Evolutionary conservation across 164 flowering plant species (phyloP).

Genomic region (Vitis amurensis): DNA sequence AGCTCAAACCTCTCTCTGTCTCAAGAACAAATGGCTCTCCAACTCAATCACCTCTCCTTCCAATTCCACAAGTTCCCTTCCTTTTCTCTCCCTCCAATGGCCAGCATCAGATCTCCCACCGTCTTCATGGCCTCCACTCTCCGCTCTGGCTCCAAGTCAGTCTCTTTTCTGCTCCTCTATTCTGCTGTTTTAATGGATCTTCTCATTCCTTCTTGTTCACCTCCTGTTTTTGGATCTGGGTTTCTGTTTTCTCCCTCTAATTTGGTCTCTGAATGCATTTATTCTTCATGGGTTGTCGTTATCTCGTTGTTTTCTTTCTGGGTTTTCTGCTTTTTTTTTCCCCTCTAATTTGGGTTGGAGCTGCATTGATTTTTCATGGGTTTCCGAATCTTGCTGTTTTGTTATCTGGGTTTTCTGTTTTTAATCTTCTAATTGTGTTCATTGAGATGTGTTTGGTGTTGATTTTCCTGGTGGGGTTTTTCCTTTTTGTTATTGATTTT

Average conservation of each 20-base stretch:
- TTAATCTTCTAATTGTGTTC: too few relatives aligned
- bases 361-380: too few relatives aligned
- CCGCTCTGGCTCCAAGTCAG: conserved; percentile 47
- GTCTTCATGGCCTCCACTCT: conserved; percentile 67
- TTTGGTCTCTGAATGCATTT: background rate
- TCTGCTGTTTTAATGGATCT: conserved; percentile 3
- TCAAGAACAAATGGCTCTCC: conserved; percentile 47
- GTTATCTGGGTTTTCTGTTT: too few relatives aligned
- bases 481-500: too few relatives aligned
- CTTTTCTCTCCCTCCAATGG: conserved; percentile 34
- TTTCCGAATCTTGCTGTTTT: too few relatives aligned
- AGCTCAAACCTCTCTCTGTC: background rate
- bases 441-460: too few relatives aligned
- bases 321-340: background rate
- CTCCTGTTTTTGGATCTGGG: conserved; percentile 26
- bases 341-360: too few relatives aligned
- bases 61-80: conserved; percentile 41
- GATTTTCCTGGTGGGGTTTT: too few relatives aligned
- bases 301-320: background rate
- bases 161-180: background rate
- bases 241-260: background rate
- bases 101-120: conserved; percentile 58
- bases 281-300: background rate
- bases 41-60: conserved; percentile 33
- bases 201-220: background rate